A percentile compares a stretch with the other conserved stretches of the same genome.
phyloP scores from a whole-genome alignment of 768 basidiomycete species.

The Saitozyma podzolica region DNA sequence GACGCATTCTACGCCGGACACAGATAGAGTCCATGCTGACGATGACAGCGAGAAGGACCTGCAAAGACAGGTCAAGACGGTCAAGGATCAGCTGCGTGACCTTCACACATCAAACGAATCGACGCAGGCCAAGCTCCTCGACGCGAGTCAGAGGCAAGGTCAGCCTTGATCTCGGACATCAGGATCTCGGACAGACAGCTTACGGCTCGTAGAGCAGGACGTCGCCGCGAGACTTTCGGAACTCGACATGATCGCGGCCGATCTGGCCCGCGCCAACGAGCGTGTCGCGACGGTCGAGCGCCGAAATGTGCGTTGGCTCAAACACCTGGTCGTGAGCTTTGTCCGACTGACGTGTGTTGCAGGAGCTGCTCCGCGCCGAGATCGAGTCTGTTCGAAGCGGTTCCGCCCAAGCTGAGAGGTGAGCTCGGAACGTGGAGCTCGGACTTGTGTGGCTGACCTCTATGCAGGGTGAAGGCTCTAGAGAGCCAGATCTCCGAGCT shows the following conservation, averaged over 20 bases:
- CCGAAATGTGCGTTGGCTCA: constrained; percentile 67
- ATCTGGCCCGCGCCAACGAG: constrained; percentile 91
- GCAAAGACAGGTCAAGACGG: constrained; percentile 83
- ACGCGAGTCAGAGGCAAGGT: constrained; percentile 91
- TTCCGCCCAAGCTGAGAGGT: constrained; percentile 46
- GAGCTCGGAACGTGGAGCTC: background rate
- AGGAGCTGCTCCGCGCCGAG: constrained; percentile 94
- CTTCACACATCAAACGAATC: constrained; percentile 87
- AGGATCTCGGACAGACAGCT: background rate
- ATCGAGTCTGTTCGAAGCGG: constrained; percentile 87
- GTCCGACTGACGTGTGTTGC: background rate
- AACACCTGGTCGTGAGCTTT: constrained; percentile 7
- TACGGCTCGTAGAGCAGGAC: constrained; percentile 70
- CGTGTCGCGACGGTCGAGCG: constrained; percentile 89
- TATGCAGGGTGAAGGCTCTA: constrained; percentile 65
- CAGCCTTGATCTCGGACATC: constrained; percentile 10
- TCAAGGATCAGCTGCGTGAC: constrained; percentile 84
- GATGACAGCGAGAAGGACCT: constrained; percentile 79
- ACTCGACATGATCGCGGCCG: constrained; percentile 90
- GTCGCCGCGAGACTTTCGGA: constrained; percentile 85
- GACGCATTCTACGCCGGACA: constrained; percentile 29
- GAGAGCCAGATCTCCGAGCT: constrained; percentile 72
- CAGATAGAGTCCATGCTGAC: background rate
- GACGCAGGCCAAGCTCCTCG: constrained; percentile 86
- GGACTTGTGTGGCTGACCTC: background rate